Base-by-base conservation (phyloP, 495 filamentous ascomycete species). In the Xylaria grammica region DNA sequence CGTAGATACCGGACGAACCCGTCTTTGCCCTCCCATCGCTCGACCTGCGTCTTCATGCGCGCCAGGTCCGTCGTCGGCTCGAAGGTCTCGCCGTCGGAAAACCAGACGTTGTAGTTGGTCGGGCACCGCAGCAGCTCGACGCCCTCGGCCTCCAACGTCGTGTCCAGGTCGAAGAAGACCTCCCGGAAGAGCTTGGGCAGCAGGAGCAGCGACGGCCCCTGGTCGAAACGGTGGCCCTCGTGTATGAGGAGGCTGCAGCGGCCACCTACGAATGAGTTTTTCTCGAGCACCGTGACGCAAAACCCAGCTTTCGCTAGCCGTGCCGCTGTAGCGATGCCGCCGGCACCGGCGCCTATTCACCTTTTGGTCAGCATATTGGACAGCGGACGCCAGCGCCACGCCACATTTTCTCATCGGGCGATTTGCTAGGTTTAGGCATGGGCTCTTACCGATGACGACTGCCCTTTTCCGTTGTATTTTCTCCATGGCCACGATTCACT, bases 51-150 rank as follows among this genome's bases (percentile, higher is more conserved):
- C 72, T 90, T 90, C 86, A 90, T 90, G 19, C 75, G 73, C 19
- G 85, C 74, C 29, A 86, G 76, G 65, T 91, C 88, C 19, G 83
- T 85, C 26, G 82, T 85, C 15, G 89, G 78, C 55, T 82, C 76
- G 69, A 91, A 85, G 48, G 59, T 65, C 67, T 84, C 82, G 56
- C 84, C 82, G 74, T 90, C 88, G 15, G 79, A 78, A 72, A 91
- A 91, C 81, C 85, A 87, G 34, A 90, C 76, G 40, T 84, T 81
- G 76, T 91, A 91, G 70, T 91, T 91, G 0, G 87, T 87, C 24
- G 89, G 85, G 73, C 89, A 91, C 78, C 87, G 89, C 55, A 87
- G 67, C 8, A 91, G 76, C 61, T 84, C 72, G 20, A 90, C 77
- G 24, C 84, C 85, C 72, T 89, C 89, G 5, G 75, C 77, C 67